phyloP scores from a whole-genome alignment of 352 stramenopile species.

The Phytopythium mirpurense region DNA sequence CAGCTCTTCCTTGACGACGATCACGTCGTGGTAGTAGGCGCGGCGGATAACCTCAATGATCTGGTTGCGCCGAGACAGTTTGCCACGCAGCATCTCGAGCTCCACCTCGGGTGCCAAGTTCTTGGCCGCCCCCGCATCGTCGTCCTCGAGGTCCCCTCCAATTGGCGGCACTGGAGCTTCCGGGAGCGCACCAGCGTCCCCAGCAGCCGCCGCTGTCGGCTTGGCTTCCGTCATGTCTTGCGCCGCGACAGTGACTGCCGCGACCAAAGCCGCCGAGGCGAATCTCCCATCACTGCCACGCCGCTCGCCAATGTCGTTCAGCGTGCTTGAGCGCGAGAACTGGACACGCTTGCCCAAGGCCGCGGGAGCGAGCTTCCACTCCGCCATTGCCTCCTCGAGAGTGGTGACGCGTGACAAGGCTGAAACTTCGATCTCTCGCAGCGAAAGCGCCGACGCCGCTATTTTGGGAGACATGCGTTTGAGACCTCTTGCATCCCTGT shows the following conservation, averaged over 20 bases:
- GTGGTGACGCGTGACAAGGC: too few relatives aligned
- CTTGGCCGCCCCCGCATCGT: slow-evolving; percentile 32
- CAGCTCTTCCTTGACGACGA: slow-evolving; percentile 80
- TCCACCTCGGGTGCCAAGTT: slow-evolving; percentile 30
- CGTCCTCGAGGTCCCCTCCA: slow-evolving; percentile 11
- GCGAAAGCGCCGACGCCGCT: too few relatives aligned
- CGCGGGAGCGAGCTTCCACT: not conserved
- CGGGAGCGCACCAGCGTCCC: not conserved
- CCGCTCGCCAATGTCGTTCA: not conserved
- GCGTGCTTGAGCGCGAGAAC: slow-evolving; percentile 1
- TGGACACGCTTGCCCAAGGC: not conserved
- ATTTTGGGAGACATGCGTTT: too few relatives aligned
- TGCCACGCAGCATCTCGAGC: slow-evolving; percentile 64
- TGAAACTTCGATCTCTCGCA: too few relatives aligned
- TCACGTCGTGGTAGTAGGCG: slow-evolving; percentile 79
- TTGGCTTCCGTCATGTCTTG: not conserved
- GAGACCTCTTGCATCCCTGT: too few relatives aligned
- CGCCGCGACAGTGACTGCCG: not conserved
- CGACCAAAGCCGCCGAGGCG: not conserved
- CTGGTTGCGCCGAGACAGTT: slow-evolving; percentile 62
- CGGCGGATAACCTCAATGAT: slow-evolving; percentile 68
- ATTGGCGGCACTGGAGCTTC: not conserved
- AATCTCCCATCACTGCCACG: not conserved
- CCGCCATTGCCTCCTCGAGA: not conserved
- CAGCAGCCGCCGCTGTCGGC: not conserved